Percentiles rank a stretch among this genome's conserved stretches.
These are phyloP conservation scores for Ceratocystis diversiconidia DNA, from an alignment of 2,329 filamentous ascomycete genomes.

Conservation along the genomic window DNA sequence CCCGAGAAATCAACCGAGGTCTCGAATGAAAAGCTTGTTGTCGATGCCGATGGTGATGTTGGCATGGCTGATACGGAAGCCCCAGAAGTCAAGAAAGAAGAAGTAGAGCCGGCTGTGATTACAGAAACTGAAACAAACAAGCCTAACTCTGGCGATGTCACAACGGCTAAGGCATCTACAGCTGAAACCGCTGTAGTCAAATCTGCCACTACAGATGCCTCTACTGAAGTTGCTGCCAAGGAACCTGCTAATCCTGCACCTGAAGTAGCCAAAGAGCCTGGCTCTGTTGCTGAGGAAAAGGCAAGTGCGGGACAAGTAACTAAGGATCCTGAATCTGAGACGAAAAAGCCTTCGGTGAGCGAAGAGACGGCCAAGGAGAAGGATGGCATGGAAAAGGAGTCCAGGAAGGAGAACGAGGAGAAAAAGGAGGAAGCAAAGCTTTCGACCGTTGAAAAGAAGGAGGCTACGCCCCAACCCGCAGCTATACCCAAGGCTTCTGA, in stretches of 20 bases:
- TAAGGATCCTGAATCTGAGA: conserved; percentile 16
- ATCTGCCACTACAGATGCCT: not conserved
- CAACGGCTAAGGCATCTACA: not conserved
- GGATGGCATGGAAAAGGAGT: conserved; percentile 21
- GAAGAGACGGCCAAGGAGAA: conserved; percentile 21
- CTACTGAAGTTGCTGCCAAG: not conserved
- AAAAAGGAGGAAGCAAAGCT: conserved; percentile 5
- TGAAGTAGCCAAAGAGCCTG: not conserved
- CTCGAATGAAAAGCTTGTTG: conserved; percentile 17
- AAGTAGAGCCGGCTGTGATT: conserved; percentile 13
- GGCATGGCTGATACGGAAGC: conserved; percentile 14
- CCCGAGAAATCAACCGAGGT: not conserved
- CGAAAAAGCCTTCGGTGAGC: conserved; percentile 19
- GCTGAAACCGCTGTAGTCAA: not conserved
- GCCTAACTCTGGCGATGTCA: not conserved
- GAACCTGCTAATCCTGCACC: not conserved
- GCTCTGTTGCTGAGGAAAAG: not conserved
- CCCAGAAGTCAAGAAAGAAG: conserved; percentile 11
- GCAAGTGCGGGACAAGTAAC: not conserved
- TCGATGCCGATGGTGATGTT: conserved; percentile 15
- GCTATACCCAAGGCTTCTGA: not conserved
- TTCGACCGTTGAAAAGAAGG: conserved; percentile 18
- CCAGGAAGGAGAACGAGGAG: not conserved
- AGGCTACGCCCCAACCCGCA: not conserved
- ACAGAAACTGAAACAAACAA: not conserved